A percentile compares a stretch with the other conserved stretches of the same genome.
Evolutionary conservation across 148 eudicot genomes (phyloP).

Genomic region (Diospyros kaki): DNA sequence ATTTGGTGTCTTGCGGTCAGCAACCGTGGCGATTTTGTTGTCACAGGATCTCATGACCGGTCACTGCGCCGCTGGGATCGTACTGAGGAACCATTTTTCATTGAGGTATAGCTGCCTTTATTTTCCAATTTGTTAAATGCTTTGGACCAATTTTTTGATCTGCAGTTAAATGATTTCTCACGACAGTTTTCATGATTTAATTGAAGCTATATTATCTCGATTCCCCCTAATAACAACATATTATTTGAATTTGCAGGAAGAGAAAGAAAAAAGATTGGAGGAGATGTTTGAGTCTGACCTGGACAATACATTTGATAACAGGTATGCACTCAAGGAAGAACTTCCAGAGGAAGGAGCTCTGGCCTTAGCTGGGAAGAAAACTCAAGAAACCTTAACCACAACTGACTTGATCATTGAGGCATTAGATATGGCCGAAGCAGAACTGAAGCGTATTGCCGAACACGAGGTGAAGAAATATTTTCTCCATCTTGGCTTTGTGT

Average conservation of each 20-base stretch:
- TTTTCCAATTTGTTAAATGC: background rate
- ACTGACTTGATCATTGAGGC: conserved; percentile 90
- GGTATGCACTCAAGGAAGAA: conserved; percentile 69
- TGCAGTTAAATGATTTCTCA: conserved; percentile 1
- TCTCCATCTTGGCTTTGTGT: background rate
- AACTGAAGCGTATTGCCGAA: conserved; percentile 69
- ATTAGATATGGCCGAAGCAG: conserved; percentile 84
- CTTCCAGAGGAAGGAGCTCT: conserved; percentile 94
- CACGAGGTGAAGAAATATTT: conserved; percentile 52
- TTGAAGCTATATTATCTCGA: background rate
- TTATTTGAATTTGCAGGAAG: conserved; percentile 59
- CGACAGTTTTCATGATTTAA: background rate
- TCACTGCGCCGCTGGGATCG: conserved; percentile 98
- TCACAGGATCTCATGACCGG: conserved; percentile 95
- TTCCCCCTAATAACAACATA: background rate
- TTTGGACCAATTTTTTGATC: background rate
- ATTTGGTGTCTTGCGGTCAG: conserved; percentile 87
- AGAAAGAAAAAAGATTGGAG: conserved; percentile 91
- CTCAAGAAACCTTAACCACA: conserved; percentile 75
- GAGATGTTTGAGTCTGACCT: conserved; percentile 87
- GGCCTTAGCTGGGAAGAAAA: conserved; percentile 87
- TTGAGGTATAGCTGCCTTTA: conserved; percentile 49
- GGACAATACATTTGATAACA: conserved; percentile 63
- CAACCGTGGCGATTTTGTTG: conserved; percentile 93
- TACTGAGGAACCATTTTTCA: conserved; percentile 91